Percentiles rank a stretch among this genome's conserved stretches.
Conservation (phyloP, 306 rosid genomes). For the Quercus suber region DNA sequence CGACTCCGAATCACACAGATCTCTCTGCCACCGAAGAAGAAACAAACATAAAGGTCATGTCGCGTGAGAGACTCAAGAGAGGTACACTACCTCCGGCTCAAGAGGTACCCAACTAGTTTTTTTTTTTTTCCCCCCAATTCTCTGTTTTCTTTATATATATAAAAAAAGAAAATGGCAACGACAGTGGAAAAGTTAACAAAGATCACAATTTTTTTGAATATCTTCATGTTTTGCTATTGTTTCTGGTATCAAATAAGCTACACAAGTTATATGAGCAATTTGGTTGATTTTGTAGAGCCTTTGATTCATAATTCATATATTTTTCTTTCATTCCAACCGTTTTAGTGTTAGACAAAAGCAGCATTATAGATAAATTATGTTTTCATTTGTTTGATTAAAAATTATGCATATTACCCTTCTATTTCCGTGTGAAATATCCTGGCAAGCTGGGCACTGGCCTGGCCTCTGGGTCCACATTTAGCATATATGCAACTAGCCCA, state of each 20-base stretch:
- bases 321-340: background rate
- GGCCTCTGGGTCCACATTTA: too few species aligned
- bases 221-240: background rate
- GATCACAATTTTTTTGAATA: background rate
- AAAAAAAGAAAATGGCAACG: background rate
- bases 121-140: background rate
- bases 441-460: too few species aligned
- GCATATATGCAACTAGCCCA: too few species aligned
- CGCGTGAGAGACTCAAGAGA: constrained; percentile 65
- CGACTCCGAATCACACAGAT: background rate
- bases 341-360: background rate
- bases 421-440: too few species aligned
- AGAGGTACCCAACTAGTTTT: constrained; percentile 40
- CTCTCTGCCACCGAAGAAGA: constrained; percentile 16
- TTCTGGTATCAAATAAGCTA: background rate
- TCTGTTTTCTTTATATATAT: background rate
- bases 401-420: background rate
- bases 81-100: constrained; percentile 74
- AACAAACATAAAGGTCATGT: constrained; percentile 34
- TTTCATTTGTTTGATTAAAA: background rate
- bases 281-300: background rate
- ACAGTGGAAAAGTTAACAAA: background rate
- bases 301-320: background rate
- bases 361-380: constrained; percentile 4
- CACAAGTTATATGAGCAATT: background rate